Evolutionary conservation across 169 alveolate genomes (phyloP).

Genomic region (Amoebophrya sp.): DNA sequence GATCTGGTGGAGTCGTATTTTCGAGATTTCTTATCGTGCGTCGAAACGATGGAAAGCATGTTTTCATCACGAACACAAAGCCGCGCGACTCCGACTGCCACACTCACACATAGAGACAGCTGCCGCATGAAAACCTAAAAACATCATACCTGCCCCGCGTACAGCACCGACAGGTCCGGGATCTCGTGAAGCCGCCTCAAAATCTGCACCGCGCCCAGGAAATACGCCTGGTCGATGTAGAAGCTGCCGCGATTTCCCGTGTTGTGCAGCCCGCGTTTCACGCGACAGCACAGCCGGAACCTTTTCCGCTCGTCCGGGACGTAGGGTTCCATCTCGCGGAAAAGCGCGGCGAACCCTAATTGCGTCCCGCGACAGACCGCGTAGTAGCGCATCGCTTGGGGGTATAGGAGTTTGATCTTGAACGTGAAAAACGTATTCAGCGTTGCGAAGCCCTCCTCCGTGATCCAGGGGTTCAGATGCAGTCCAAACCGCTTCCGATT

Average conservation of each 20-base stretch:
- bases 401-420: conserved; percentile 38
- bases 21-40: too few relatives aligned
- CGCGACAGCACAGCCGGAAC: conserved; percentile 47
- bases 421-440: conserved; percentile 50
- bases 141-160: not conserved
- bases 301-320: conserved; percentile 42
- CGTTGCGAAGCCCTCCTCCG: conserved; percentile 54
- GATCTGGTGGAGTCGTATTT: not conserved
- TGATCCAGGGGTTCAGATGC: conserved; percentile 38
- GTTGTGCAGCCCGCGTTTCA: conserved; percentile 48
- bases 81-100: too few relatives aligned
- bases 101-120: too few relatives aligned
- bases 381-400: conserved; percentile 47
- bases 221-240: conserved; percentile 49
- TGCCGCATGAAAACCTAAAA: not conserved
- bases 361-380: conserved; percentile 50
- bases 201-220: conserved; percentile 42
- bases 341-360: conserved; percentile 41
- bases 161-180: not conserved
- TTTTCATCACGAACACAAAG: too few relatives aligned
- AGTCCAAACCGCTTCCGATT: conserved; percentile 40
- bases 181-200: not conserved
- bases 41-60: too few relatives aligned
- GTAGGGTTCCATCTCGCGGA: conserved; percentile 38
- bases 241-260: conserved; percentile 46